Evolutionary conservation across 2,329 filamentous ascomycete genomes (phyloP), one percentile per base, ranked within the genome.

Genomic region (Alternaria burnsii): DNA sequence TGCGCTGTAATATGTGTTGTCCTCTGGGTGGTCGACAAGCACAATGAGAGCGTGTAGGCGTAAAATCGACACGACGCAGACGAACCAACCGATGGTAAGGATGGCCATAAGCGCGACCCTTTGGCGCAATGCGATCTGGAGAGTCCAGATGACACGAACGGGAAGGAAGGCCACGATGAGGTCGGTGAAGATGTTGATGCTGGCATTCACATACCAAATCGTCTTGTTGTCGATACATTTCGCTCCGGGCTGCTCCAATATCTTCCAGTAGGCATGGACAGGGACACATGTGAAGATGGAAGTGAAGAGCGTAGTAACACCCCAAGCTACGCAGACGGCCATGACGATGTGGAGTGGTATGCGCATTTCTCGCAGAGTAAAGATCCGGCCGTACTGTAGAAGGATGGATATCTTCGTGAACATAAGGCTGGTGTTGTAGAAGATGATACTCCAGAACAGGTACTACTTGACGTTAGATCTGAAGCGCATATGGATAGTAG

Each of bases 61-160:
- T 3, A 76, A 52, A n/a, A 73, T 52, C 3, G 75, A 75, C 14
- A 77, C 70, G 14, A 75, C 59, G 40, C 73, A 76, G 4, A 75
- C 72, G 47, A 76, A 72, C 71, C 72, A 74, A 42, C 73, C 73
- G n/a, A 76, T 65, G 4, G 70, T 71, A 1, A 76, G 60, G 28
- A 74, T 69, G 5, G 47, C 40, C 10, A 74, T 34, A 1, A 75
- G 55, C 4, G 67, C 71, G 7, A 67, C 32, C 47, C 69, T 73
- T 18, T 74, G 71, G 3, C 58, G 59, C 26, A 50, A 63, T 0
- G 67, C 64, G 5, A 74, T 69, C 14, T 71, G 69, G 10, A 76
- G 44, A 0, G 41, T 51, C 73, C 69, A 75, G 11, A 76, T 67
- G 8, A 62, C 63, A 5, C 60, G 63, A 18, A 75, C 51, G 5